These are phyloP conservation scores for Uromyces viciae-fabae DNA, from an alignment of 1,284 basidiomycete species.

Conservation along the genomic window DNA sequence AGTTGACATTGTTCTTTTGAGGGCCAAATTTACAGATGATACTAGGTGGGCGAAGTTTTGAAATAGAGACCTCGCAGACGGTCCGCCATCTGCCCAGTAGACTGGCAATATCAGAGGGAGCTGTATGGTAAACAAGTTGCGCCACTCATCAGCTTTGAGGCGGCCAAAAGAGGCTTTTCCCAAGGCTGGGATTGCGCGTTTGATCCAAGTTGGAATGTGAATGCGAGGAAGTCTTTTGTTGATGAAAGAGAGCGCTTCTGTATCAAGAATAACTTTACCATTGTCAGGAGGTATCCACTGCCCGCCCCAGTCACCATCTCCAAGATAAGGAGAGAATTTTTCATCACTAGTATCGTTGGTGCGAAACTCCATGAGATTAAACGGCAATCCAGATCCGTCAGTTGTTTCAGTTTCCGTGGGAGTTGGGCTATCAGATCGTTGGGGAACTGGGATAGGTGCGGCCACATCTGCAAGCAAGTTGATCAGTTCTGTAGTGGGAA, in stretches of 20 bases:
- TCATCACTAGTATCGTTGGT: neutral
- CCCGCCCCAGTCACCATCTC: neutral
- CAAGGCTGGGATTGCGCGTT: constrained; percentile 8
- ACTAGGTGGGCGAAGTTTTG: constrained; percentile 31
- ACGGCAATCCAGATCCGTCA: neutral
- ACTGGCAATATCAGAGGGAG: constrained; percentile 4
- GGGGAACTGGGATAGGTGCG: neutral
- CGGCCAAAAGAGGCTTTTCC: constrained; percentile 32
- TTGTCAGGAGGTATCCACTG: neutral
- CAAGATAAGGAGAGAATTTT: neutral
- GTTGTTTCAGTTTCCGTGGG: neutral
- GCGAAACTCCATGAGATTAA: neutral
- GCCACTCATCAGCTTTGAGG: constrained; percentile 47
- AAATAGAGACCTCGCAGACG: neutral
- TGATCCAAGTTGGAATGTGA: constrained; percentile 28
- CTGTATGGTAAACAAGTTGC: constrained; percentile 15
- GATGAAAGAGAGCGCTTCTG: neutral
- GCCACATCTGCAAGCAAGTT: neutral
- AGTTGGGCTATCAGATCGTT: neutral
- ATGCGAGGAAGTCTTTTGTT: constrained; percentile 1
- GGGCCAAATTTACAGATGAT: constrained; percentile 1
- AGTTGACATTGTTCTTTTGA: neutral
- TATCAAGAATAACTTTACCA: constrained; percentile 13
- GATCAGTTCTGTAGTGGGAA: neutral
- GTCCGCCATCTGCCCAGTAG: neutral